Base-by-base conservation (phyloP, 2,329 filamentous ascomycete genomes). In the Fonsecaea nubica region DNA sequence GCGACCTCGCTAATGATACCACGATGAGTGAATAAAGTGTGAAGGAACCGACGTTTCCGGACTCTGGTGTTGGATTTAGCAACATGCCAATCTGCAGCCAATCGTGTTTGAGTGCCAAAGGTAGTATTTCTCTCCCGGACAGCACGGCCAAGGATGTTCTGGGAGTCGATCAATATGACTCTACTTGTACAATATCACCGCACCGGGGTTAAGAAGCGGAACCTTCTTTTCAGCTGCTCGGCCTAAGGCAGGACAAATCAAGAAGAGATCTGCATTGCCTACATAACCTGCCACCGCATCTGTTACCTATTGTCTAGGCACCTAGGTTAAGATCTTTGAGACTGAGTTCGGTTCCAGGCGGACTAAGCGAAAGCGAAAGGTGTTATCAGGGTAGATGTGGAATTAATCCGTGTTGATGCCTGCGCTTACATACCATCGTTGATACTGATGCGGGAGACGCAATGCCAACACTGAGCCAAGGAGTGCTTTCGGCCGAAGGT, bases 151-250 rank as follows among this genome's bases (percentile, higher is more conserved):
- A 50, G 9, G 45, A 50, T 13, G 18, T 50, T 45, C 59, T n/a
- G 59, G 50, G 18, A 38, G 59, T 21, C 33, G 59, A 62, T 62
- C 59, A 48, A 35, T 48, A 62, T 56, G 59, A 62, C 59, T 56
- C 59, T 25, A 25, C 25, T 25, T 25, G 25, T 62, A 55, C 52
- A 50, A 56, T 59, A 56, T 38, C 59, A 45, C 36, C 36, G 35
- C 59, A 33, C 54, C 59, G 50, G 50, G 53, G 50, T 40, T 25
- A 42, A 38, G 25, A 30, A 62, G 50, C 59, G 38, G 15, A 18
- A 48, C 30, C 59, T 33, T 62, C 25, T 55, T 42, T 62, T 65
- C 63, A 65, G 63, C 63, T 65, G 55, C 21, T 38, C 18, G 62
- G 50, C 63, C 57, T 45, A 40, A 55, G 15, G 36, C 56, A 42